Evolutionary conservation across 2,329 filamentous ascomycete species (phyloP).

Genomic region (Penicillium palitans): DNA sequence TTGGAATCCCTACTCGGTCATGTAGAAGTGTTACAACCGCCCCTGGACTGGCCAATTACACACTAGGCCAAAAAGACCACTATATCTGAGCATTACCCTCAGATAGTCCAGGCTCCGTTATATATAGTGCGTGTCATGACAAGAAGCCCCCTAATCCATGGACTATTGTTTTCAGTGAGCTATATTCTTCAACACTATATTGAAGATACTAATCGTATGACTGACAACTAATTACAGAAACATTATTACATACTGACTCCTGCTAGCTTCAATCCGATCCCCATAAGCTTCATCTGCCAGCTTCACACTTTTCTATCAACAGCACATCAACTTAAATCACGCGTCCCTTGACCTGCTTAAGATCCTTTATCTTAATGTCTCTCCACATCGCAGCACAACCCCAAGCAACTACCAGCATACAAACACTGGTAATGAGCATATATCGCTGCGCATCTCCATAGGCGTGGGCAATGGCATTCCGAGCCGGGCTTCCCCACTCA

Average conservation of each 20-base stretch:
- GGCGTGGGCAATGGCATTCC: slow-evolving; percentile 45
- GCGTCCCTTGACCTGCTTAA: slow-evolving; percentile 9
- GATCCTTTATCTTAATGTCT: slow-evolving; percentile 7
- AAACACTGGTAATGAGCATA: slow-evolving; percentile 52
- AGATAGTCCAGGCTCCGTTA: no score
- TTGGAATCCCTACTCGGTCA: not conserved
- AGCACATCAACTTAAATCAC: not conserved
- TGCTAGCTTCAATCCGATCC: not conserved
- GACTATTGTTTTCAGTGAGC: not conserved
- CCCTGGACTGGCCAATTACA: no score
- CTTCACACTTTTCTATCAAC: no score
- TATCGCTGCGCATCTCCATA: slow-evolving; percentile 50
- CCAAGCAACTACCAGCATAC: slow-evolving; percentile 46
- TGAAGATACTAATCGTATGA: not conserved
- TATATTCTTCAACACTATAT: not conserved
- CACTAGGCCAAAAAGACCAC: no score
- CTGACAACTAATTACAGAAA: not conserved
- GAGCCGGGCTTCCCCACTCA: slow-evolving; percentile 40
- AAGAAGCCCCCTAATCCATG: not conserved
- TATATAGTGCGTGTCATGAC: no score
- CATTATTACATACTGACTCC: not conserved
- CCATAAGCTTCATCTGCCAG: not conserved
- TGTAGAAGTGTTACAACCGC: no score
- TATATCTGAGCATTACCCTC: no score
- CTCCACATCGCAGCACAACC: slow-evolving; percentile 7